Conservation (phyloP, 352 stramenopile species). For the Thalassiosira delicatula region DNA sequence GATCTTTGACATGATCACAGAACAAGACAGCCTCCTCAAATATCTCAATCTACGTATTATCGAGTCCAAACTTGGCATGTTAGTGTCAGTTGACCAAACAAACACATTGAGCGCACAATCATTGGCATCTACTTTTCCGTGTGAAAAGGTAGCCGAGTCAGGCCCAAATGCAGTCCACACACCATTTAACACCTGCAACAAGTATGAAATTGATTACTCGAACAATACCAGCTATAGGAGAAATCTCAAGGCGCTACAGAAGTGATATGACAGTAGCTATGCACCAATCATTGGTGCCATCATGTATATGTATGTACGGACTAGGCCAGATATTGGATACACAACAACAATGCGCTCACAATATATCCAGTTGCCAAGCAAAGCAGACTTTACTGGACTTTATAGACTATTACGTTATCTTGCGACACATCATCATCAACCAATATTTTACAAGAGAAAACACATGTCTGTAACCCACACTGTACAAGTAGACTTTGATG, state of each 20-base stretch:
- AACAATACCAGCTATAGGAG: neutral
- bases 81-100: slow-evolving; percentile 38
- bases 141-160: neutral
- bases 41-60: slow-evolving; percentile 46
- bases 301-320: slow-evolving; percentile 32
- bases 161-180: slow-evolving; percentile 28
- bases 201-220: slow-evolving; percentile 36
- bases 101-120: slow-evolving; percentile 45
- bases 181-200: slow-evolving; percentile 33
- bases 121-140: slow-evolving; percentile 11
- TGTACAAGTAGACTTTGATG: slow-evolving; percentile 27
- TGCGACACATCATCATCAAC: slow-evolving; percentile 36
- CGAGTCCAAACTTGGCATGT: slow-evolving; percentile 5
- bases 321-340: slow-evolving; percentile 30
- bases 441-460: slow-evolving; percentile 25
- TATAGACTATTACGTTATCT: slow-evolving; percentile 24
- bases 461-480: slow-evolving; percentile 12
- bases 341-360: slow-evolving; percentile 5
- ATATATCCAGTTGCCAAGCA: slow-evolving; percentile 26
- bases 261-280: slow-evolving; percentile 22
- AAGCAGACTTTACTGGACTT: slow-evolving; percentile 18
- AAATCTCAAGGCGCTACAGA: slow-evolving; percentile 12
- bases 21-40: slow-evolving; percentile 14
- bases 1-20: slow-evolving; percentile 23
- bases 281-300: slow-evolving; percentile 13